These are phyloP conservation scores for Aureobasidium subglaciale DNA, from an alignment of 2,329 filamentous ascomycete genomes.

Conservation along the genomic window DNA sequence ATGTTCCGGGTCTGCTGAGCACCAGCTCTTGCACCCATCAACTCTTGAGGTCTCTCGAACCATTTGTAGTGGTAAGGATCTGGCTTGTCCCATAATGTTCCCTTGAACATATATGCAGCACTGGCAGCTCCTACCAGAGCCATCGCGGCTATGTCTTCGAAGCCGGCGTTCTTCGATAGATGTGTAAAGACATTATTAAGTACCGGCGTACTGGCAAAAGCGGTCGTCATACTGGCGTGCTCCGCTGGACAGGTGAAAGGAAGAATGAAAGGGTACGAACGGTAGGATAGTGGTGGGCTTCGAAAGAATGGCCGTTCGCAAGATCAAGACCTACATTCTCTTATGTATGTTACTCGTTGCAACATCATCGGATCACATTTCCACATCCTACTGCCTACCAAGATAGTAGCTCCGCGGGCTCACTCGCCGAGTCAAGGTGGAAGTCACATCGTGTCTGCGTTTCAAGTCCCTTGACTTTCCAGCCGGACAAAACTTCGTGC, in stretches of 20 bases:
- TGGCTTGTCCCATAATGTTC: background rate
- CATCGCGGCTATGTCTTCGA: conserved; percentile 18
- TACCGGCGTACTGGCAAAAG: background rate
- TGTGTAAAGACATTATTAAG: background rate
- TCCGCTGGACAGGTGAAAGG: background rate
- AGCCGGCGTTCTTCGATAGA: background rate
- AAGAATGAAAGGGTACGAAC: background rate
- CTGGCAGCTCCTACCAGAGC: conserved; percentile 17
- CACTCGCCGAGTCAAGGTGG: background rate
- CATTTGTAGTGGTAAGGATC: conserved; percentile 4
- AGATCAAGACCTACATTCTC: background rate
- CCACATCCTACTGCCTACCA: background rate
- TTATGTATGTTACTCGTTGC: background rate
- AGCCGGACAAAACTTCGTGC: background rate
- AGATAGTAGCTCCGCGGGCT: background rate
- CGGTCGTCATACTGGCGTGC: background rate
- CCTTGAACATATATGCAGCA: conserved; percentile 4
- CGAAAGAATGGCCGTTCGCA: background rate
- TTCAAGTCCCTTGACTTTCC: background rate
- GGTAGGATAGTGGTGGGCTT: background rate
- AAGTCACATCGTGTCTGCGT: background rate
- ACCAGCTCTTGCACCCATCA: background rate
- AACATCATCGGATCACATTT: background rate
- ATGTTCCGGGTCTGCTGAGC: conserved; percentile 1
- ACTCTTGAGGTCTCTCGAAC: conserved; percentile 2